Evolutionary conservation across 495 filamentous ascomycete species (phyloP), one percentile per base, ranked within the genome.

Genomic region (Neurospora sp.): DNA sequence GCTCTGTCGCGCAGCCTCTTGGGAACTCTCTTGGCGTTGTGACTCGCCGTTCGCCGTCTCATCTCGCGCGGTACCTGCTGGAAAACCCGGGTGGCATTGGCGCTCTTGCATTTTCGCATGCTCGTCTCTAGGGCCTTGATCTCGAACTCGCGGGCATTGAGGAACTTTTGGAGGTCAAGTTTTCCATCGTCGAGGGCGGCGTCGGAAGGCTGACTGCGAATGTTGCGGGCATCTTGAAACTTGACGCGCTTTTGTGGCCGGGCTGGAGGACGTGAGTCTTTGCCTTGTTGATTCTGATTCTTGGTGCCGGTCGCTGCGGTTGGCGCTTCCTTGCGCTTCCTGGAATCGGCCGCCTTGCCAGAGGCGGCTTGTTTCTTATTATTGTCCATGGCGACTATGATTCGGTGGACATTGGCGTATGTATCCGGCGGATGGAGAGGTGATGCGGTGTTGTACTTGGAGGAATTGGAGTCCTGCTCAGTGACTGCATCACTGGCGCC

Each of bases 11-110:
- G 87, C 75, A 99, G 83, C 75, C 92, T 84, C 77, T 89, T 92
- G 36, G 96, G 96, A n/a, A 99, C 91, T 71, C 90, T 88, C 82
- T 96, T 97, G 59, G 92, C 91, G 88, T 98, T 97, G 81, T 99
- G 96, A 80, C 93, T 96, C 28, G 94, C 96, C 0, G 96, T 97
- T 75, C 96, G 86, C 71, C 96, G 85, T 69, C 96, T 85, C 88
- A 99, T 83, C 69, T 91, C 89, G 73, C 93, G 88, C 1, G 96
- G 96, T 17, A 99, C 92, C 72, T 91, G 86, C 81, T 99, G 96
- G 78, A 98, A 98, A 13, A 94, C 94, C 71, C 96, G 86, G 54
- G 86, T 90, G 5, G 88, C 89, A 73, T 91, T 84, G 10, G 85
- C 85, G 59, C 86, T 86, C 77, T 90, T 95, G 38, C 92, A 90